These are phyloP conservation scores for Leccinum subgranulosum DNA, from an alignment of 768 basidiomycete species.

Conservation along the genomic window DNA sequence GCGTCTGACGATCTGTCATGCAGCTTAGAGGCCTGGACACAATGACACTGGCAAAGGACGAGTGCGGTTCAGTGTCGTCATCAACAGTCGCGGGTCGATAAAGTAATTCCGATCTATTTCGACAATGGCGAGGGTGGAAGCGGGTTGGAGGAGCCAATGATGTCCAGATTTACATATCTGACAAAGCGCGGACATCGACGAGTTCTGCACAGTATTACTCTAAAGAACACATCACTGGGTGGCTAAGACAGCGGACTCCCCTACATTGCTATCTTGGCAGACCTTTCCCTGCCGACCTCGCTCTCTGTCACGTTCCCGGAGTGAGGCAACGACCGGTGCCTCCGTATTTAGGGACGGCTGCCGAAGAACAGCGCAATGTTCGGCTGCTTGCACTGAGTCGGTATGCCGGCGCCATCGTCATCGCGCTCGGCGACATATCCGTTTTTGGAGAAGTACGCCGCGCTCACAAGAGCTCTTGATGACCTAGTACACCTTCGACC, in stretches of 20 bases:
- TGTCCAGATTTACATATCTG: conserved; percentile 22
- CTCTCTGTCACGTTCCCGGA: conserved; percentile 5
- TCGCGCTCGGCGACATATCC: neutral
- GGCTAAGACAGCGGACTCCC: neutral
- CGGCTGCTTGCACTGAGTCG: no score
- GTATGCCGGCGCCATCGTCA: no score
- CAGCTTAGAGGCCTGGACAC: neutral
- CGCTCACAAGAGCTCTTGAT: neutral
- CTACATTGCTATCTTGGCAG: conserved; percentile 12
- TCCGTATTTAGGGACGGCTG: conserved; percentile 4
- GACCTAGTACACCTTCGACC: neutral
- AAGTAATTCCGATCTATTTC: neutral
- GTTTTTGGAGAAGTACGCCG: conserved; percentile 3
- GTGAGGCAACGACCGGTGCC: neutral
- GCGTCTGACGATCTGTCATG: neutral
- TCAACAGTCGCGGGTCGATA: neutral
- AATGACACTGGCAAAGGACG: neutral
- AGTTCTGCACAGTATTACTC: neutral
- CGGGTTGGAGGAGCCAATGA: neutral
- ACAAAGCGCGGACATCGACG: conserved; percentile 1
- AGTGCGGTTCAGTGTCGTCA: neutral
- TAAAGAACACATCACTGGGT: neutral
- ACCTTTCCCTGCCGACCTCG: neutral
- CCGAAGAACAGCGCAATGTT: no score
- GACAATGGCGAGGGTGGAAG: neutral